Conservation (phyloP, 1,284 basidiomycete genomes). For the Tremellales sp. region DNA sequence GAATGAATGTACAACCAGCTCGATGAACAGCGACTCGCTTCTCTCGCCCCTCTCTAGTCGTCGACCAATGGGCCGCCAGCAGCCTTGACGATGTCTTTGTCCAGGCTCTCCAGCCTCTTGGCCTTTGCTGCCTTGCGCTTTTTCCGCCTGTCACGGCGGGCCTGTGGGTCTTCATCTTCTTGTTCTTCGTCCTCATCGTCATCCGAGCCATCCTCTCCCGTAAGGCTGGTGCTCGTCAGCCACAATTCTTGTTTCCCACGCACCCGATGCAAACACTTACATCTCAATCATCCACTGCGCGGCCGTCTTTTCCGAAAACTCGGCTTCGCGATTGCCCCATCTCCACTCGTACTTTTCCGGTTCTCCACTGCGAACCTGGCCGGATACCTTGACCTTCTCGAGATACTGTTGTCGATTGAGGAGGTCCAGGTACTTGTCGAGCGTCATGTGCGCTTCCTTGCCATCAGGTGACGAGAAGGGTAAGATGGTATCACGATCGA, state of each 20-base stretch:
- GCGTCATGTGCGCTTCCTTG: slow-evolving; percentile 24
- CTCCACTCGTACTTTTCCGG: slow-evolving; percentile 30
- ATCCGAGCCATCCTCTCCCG: slow-evolving; percentile 4
- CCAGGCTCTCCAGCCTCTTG: slow-evolving; percentile 4
- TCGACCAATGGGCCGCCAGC: slow-evolving; percentile 31
- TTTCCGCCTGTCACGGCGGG: slow-evolving; percentile 6
- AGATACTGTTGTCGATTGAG: slow-evolving; percentile 40
- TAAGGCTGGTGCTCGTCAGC: background rate
- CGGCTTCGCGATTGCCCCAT: slow-evolving; percentile 46
- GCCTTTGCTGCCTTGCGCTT: slow-evolving; percentile 6
- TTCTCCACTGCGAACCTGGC: slow-evolving; percentile 9
- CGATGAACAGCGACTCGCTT: too few species aligned
- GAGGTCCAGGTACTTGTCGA: slow-evolving; percentile 44
- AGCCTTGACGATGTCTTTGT: slow-evolving; percentile 32
- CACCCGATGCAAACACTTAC: too few species aligned
- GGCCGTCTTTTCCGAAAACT: slow-evolving; percentile 43
- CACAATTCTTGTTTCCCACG: background rate
- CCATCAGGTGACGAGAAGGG: slow-evolving; percentile 30
- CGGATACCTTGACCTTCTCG: slow-evolving; percentile 32
- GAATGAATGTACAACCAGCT: too few species aligned
- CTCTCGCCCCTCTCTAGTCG: too few species aligned
- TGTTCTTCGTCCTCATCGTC: slow-evolving; percentile 24
- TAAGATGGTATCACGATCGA: slow-evolving; percentile 38
- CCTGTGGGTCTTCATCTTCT: slow-evolving; percentile 7
- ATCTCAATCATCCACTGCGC: slow-evolving; percentile 39